Base-by-base conservation (phyloP, 1,284 basidiomycete species). In the Malassezia furfur region DNA sequence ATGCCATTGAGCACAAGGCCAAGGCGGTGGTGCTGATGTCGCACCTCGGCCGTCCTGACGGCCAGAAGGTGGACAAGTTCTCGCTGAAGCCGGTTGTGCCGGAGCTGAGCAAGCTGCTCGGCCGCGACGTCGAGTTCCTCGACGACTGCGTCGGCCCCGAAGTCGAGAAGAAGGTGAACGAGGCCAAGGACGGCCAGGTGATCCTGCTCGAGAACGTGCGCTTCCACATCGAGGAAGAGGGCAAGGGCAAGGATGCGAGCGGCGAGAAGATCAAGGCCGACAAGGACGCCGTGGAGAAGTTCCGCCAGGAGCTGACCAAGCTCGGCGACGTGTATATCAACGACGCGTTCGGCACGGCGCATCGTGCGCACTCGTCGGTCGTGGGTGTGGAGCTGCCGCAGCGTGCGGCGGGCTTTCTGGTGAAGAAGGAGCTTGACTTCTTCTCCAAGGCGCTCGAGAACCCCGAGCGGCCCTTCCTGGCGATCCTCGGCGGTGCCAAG, bases 381-480 rank as follows among this genome's bases (percentile, higher is more conserved):
- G 94, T 98, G 68, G 93, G 93, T 64, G 82, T 98, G 65, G 83
- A 94, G 77, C 82, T 96, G 36, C 84, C 85, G n/a, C 85, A 93
- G 77, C 84, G 90, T 67, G 93, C 93, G 8, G 84, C 91, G 37
- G 93, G 93, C 46, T 91, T 94, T 81, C 82, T 98, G 65, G 87
- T 98, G 81, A 96, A 93, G 81, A 96, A 96, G 79, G 93, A 98
- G 78, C 85, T 98, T 66, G 91, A 96, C 73, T 98, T 86, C 81
- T 98, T 98, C 77, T 90, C 93, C 54, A 96, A 96, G 80, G 91
- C 89, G 52, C 83, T 98, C 48, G 93, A 98, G 78, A 84, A 81
- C 69, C 93, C 93, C 41, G 90, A 94, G 74, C 80, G 88, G 53
- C 93, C 93, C 21, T 98, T 98, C 85, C 82, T 98, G 55, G 93